Conservation (phyloP, 768 basidiomycete species). For the Cubamyces sp. region DNA sequence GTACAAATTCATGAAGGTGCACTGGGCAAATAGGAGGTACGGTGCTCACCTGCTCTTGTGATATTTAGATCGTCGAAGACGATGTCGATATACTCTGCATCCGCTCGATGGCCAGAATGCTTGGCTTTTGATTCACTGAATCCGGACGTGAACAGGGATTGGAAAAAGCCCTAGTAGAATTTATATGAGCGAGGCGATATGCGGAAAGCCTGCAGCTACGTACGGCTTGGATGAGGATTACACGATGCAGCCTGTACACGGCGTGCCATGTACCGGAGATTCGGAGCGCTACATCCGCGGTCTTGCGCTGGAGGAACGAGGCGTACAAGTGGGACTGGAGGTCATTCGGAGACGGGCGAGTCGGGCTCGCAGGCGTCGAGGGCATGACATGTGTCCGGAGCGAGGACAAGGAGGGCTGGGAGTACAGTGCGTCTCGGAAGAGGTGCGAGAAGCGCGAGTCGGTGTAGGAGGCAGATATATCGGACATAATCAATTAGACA, state of each 20-base stretch:
- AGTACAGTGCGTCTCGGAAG: constrained; percentile 9
- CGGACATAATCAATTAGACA: constrained; percentile 9
- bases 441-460: constrained; percentile 11
- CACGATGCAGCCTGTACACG: constrained; percentile 78
- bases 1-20: neutral
- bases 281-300: constrained; percentile 78
- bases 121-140: constrained; percentile 61
- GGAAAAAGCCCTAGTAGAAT: constrained; percentile 75
- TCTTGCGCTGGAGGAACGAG: constrained; percentile 70
- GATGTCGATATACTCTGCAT: constrained; percentile 64
- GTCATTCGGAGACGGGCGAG: constrained; percentile 52
- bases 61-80: constrained; percentile 87
- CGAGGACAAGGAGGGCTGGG: constrained; percentile 23
- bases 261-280: constrained; percentile 72
- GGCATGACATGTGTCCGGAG: constrained; percentile 29
- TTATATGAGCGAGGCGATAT: neutral
- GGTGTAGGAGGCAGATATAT: constrained; percentile 15
- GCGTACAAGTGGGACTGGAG: constrained; percentile 79
- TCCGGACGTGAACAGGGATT: constrained; percentile 81
- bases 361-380: constrained; percentile 28
- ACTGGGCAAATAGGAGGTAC: neutral
- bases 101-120: constrained; percentile 25
- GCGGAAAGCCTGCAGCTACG: constrained; percentile 31
- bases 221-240: constrained; percentile 88
- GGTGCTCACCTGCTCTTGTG: constrained; percentile 72